Base-by-base conservation (phyloP, 2,329 filamentous ascomycete species). In the Phaeoacremonium minimum region DNA sequence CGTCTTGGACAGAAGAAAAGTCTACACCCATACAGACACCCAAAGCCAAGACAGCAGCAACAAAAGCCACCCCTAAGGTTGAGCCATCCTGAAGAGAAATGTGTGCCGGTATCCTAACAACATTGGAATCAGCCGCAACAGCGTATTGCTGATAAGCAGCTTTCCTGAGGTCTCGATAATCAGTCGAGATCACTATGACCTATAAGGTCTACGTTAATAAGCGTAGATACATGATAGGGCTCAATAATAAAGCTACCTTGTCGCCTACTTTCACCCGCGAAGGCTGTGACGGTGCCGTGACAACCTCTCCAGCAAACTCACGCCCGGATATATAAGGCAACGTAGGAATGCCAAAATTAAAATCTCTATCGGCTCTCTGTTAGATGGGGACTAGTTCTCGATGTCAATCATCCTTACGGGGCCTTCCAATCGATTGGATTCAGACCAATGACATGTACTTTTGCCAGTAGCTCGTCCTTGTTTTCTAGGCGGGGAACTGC, bases 371-470 rank as follows among this genome's bases (percentile, higher is more conserved):
- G 22, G 9, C 22, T 9, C 22, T n/a, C 9, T 8, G 28, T 45
- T 22, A 39, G 45, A 9, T 16, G 28, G n/a, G 5, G 20, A 7
- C 28, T 28, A 18, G 26, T 15, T 17, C 22, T 15, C 9, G 7
- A 19, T 35, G n/a, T 16, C 9, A 13, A 15, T 12, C 26, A 9
- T 11, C 67, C 76, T 47, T 63, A 85, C 81, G 82, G 79, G 41
- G 78, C 73, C 63, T 85, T 85, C 79, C 79, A 86, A 53, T 87
- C 85, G 37, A 89, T 84, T 0, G 85, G 85, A 48, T 89, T 89
- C 26, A 89, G 60, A 0, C 85, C 84, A 47, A 87, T 80, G 11
- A 75, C 75, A 26, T 72, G 63, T 2, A 79, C 73, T 51, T 73
- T 74, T n/a, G 87, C 71, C 5, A 87, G 60, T 5, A 86, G 58